Base-by-base conservation (phyloP, 2,329 filamentous ascomycete species). In the Stemphylium vesicarium region DNA sequence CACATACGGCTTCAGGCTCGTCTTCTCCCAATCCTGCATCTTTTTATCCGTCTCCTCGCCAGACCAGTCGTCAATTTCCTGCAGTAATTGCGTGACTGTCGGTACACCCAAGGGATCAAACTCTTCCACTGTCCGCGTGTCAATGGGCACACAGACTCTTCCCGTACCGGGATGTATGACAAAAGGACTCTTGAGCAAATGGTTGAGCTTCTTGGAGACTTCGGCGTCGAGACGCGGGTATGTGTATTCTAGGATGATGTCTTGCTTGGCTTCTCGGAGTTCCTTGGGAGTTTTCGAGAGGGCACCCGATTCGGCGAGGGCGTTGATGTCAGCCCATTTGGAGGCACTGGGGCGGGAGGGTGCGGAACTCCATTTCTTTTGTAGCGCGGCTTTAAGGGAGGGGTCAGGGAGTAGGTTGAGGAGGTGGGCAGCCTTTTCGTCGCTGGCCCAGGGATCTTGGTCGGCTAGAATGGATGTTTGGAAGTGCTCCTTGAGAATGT, bases 211-310 rank as follows among this genome's bases (percentile, higher is more conserved):
- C 82, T 98, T 98, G 72, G 90, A 95, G 73, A 99, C 95, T 76
- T 96, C 92, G 58, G 95, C 93, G 81, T 99, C 95, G 50, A 99
- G 89, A 35, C 95, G 89, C 3, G 95, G 95, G 76, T 99, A 99
- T 6, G 95, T 97, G 78, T 99, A 98, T 78, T 99, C 95, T 26
- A 99, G 85, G 3, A 98, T 88, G 58, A 99, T 90, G 72, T 98
- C 95, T 75, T 97, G 92, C 78, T 97, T 98, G 18, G 92, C 92
- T 68, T 97, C 91, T 8, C 89, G 84, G 11, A 99, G 83, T 2
- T 88, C 86, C 59, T 84, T 86, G 0, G 87, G 76, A 64, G 95
- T 88, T n/a, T 96, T 83, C 9, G 83, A 89, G 71, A 87, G 86
- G 24, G 85, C 85, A 31, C 90, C 89, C 0, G 87, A 85, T 75